A percentile compares a stretch with the other conserved stretches of the same genome.
These are phyloP conservation scores for Alternaria longipes DNA, from an alignment of 2,329 filamentous ascomycete species.

Conservation along the genomic window DNA sequence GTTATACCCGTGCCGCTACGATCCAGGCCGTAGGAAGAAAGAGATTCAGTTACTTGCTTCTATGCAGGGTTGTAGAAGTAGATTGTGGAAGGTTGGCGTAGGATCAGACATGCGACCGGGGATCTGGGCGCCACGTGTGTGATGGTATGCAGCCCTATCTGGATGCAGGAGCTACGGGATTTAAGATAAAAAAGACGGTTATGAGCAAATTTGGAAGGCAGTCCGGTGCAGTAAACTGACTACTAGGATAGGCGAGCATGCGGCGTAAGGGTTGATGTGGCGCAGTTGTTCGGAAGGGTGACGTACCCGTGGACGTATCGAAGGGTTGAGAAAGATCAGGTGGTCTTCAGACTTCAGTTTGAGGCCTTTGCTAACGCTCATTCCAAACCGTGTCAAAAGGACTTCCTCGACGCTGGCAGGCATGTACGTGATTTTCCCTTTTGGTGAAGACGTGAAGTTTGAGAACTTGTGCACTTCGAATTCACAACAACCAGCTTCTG, in stretches of 20 bases:
- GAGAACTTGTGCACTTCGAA: neutral
- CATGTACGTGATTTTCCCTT: neutral
- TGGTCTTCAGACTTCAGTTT: neutral
- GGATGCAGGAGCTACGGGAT: neutral
- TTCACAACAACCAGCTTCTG: neutral
- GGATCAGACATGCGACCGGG: neutral
- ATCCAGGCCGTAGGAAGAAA: neutral
- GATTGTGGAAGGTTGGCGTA: neutral
- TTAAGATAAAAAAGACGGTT: neutral
- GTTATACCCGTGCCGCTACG: neutral
- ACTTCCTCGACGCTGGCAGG: neutral
- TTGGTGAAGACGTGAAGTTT: neutral
- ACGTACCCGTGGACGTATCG: neutral
- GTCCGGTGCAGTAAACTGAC: neutral
- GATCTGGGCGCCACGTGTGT: slow-evolving; percentile 4
- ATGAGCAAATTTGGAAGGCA: neutral
- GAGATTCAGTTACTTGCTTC: neutral
- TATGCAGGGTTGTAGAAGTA: neutral
- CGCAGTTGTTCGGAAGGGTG: neutral
- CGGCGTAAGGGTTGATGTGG: slow-evolving; percentile 1
- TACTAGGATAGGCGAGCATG: neutral
- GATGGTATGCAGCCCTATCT: slow-evolving; percentile 10
- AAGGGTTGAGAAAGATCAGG: neutral
- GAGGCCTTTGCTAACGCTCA: neutral
- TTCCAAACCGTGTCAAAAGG: neutral